Evolutionary conservation across 139 green algal genomes (phyloP).

Genomic region (Tetradesmus lagerheimii): DNA sequence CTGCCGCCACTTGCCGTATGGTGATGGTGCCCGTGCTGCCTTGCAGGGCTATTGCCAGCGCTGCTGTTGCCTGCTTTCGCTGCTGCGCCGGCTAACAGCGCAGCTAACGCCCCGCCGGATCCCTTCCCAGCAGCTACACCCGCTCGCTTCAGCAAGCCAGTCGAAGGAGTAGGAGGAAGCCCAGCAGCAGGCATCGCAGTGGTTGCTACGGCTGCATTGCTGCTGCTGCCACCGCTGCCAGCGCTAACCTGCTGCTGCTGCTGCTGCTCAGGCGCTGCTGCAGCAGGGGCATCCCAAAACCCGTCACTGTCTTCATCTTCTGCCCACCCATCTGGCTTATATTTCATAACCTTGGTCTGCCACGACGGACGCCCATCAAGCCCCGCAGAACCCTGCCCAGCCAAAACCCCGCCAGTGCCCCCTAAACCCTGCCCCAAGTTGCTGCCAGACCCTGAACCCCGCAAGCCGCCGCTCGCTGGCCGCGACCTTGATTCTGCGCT

Average conservation of each 20-base stretch:
- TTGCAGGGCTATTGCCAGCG: background rate
- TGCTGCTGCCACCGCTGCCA: background rate
- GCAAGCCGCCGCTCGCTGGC: background rate
- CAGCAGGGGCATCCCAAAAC: background rate
- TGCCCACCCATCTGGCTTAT: conserved; percentile 11
- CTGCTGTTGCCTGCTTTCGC: conserved; percentile 19
- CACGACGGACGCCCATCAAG: background rate
- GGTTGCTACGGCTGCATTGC: background rate
- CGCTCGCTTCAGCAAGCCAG: conserved; percentile 29
- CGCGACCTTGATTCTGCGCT: background rate
- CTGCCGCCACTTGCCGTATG: background rate
- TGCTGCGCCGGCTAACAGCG: background rate
- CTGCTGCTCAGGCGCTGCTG: background rate
- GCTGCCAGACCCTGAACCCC: background rate
- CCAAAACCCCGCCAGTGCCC: background rate
- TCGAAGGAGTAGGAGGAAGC: background rate
- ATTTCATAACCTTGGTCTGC: background rate
- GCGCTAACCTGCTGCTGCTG: background rate
- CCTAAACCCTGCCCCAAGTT: background rate
- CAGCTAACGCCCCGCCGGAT: background rate
- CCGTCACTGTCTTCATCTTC: conserved; percentile 7
- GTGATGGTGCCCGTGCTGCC: background rate
- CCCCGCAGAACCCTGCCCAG: background rate
- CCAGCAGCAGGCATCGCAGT: background rate
- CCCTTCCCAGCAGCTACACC: background rate